Percentiles rank a stretch among this genome's conserved stretches.
These are phyloP conservation scores for Xylariaceae sp. DNA, from an alignment of 2,329 filamentous ascomycete species.

Conservation along the genomic window DNA sequence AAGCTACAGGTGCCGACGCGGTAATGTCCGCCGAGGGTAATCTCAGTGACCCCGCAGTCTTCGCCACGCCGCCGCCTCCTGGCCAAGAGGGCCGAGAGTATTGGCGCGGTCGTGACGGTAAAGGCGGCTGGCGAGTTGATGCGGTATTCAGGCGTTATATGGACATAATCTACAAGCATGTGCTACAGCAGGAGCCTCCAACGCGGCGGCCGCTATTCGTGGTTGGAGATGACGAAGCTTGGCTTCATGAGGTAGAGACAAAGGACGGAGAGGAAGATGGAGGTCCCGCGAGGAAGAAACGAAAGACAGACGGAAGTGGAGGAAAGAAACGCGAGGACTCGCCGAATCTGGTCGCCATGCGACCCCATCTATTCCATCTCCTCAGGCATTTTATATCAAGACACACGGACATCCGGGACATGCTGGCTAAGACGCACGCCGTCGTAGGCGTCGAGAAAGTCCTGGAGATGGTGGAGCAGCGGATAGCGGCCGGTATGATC, in stretches of 20 bases:
- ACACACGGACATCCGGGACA: conserved; percentile 81
- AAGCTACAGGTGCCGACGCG: conserved; percentile 81
- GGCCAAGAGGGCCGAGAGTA: conserved; percentile 73
- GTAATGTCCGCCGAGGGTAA: conserved; percentile 98
- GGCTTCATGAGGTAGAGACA: conserved; percentile 34
- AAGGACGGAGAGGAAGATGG: conserved; percentile 28
- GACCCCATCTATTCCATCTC: conserved; percentile 90
- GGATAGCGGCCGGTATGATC: conserved; percentile 66
- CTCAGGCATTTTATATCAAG: conserved; percentile 74
- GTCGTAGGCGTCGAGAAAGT: conserved; percentile 74
- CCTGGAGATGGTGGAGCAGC: conserved; percentile 68
- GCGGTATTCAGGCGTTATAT: conserved; percentile 83
- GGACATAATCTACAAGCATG: conserved; percentile 81
- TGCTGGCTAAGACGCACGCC: conserved; percentile 64
- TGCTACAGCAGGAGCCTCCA: conserved; percentile 63
- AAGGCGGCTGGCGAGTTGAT: conserved; percentile 84
- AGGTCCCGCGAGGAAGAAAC: conserved; percentile 35
- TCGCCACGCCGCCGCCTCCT: conserved; percentile 60
- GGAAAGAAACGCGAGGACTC: conserved; percentile 44
- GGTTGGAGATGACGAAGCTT: conserved; percentile 49
- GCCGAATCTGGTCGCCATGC: conserved; percentile 74
- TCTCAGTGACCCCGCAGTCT: conserved; percentile 85
- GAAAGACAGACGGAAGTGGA: conserved; percentile 31
- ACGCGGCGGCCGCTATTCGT: conserved; percentile 69
- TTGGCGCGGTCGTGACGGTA: conserved; percentile 75